Evolutionary conservation across 495 filamentous ascomycete genomes (phyloP).

Genomic region (Neurospora africana): DNA sequence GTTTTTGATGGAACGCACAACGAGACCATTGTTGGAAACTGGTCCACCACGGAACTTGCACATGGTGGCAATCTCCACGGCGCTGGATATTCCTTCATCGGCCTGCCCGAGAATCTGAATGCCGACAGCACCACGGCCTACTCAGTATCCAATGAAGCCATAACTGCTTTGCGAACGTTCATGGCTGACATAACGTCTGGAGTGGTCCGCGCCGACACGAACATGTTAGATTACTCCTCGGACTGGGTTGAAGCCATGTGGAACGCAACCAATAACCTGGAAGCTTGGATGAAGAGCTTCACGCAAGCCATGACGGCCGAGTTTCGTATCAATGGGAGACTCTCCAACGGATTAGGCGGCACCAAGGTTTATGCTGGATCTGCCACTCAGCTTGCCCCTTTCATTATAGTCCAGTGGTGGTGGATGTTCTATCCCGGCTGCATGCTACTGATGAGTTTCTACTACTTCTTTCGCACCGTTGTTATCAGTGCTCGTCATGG

Average conservation of each 20-base stretch:
- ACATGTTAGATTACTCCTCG: slow-evolving; percentile 21
- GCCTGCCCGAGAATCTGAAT: slow-evolving; percentile 21
- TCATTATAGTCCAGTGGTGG: slow-evolving; percentile 25
- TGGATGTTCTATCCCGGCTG: slow-evolving; percentile 29
- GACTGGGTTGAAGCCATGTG: slow-evolving; percentile 32
- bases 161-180: slow-evolving; percentile 18
- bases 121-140: slow-evolving; percentile 16
- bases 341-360: neutral
- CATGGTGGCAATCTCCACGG: slow-evolving; percentile 5
- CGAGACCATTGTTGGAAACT: slow-evolving; percentile 13
- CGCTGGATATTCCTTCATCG: slow-evolving; percentile 21
- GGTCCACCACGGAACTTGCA: slow-evolving; percentile 18
- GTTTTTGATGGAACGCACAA: slow-evolving; percentile 17
- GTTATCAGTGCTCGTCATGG: slow-evolving; percentile 20
- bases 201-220: slow-evolving; percentile 15
- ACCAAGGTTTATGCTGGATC: slow-evolving; percentile 16
- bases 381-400: slow-evolving; percentile 20
- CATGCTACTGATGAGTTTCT: slow-evolving; percentile 23
- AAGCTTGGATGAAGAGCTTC: slow-evolving; percentile 21
- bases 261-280: slow-evolving; percentile 18
- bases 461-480: slow-evolving; percentile 25
- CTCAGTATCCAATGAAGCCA: slow-evolving; percentile 18
- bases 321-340: slow-evolving; percentile 19
- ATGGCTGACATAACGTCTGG: slow-evolving; percentile 21
- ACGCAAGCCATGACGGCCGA: slow-evolving; percentile 24